Conservation (phyloP, 805 yeast species). For the Saccharomycopsis javanensis region DNA sequence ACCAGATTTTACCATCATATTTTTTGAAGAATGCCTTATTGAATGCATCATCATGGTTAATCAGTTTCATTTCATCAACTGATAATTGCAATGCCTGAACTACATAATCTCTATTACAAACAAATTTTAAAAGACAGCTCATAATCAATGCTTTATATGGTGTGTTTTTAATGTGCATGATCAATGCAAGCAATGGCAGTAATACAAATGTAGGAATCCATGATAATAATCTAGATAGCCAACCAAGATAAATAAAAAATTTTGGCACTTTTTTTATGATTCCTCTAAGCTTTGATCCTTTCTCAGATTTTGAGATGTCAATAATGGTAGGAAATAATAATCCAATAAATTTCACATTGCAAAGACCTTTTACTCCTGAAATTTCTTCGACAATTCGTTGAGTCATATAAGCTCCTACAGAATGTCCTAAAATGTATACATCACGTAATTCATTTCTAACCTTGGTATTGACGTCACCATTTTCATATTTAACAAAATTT, state of each 20-base stretch:
- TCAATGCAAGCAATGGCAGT: not conserved
- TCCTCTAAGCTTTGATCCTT: conserved; percentile 29
- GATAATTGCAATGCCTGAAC: conserved; percentile 50
- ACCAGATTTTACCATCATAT: conserved; percentile 33
- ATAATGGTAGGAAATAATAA: conserved; percentile 62
- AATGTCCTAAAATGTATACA: conserved; percentile 52
- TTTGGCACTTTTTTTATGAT: conserved; percentile 23
- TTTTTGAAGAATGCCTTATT: conserved; percentile 38
- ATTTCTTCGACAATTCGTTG: conserved; percentile 53
- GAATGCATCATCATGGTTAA: conserved; percentile 39
- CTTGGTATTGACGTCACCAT: conserved; percentile 14
- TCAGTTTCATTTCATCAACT: conserved; percentile 45
- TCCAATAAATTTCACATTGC: conserved; percentile 37
- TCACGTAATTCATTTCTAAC: conserved; percentile 23
- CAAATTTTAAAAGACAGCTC: conserved; percentile 34
- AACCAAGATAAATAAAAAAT: conserved; percentile 27
- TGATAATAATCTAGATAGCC: conserved; percentile 21
- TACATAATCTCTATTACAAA: conserved; percentile 35
- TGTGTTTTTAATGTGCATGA: not conserved
- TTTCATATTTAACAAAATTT: conserved; percentile 23
- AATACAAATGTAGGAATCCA: conserved; percentile 2
- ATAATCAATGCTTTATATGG: conserved; percentile 21
- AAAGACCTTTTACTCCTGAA: not conserved
- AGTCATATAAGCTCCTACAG: conserved; percentile 57
- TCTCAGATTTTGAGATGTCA: conserved; percentile 42